These are phyloP conservation scores for Chloranthus sessilifolius DNA, from an alignment of 164 flowering plant genomes.

Conservation along the genomic window DNA sequence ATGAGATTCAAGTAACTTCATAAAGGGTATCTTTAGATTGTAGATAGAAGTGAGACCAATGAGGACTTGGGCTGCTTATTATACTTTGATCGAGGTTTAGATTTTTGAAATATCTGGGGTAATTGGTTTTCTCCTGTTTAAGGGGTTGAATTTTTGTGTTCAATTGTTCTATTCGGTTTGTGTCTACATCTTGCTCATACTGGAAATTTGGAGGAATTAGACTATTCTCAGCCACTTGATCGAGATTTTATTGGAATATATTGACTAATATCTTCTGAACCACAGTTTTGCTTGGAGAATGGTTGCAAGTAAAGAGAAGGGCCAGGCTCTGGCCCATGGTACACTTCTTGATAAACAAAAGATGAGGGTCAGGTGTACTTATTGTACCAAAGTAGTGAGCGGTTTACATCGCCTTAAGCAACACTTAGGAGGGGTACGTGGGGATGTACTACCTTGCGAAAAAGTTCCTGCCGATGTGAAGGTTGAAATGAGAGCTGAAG, in stretches of 20 bases:
- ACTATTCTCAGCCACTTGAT: not conserved
- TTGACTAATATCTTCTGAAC: not conserved
- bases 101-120: no score
- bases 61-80: no score
- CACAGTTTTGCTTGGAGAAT: slow-evolving; percentile 9
- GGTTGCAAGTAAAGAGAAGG: slow-evolving; percentile 14
- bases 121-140: no score
- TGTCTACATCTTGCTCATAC: not conserved
- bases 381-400: slow-evolving; percentile 41
- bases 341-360: slow-evolving; percentile 22
- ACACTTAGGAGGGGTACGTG: slow-evolving; percentile 48
- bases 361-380: slow-evolving; percentile 37
- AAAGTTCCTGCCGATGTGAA: slow-evolving; percentile 36
- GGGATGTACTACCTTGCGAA: slow-evolving; percentile 41
- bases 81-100: no score
- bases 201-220: not conserved
- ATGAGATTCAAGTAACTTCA: no score
- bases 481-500: slow-evolving; percentile 20
- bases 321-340: slow-evolving; percentile 34
- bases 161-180: no score
- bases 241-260: no score
- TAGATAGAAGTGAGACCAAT: no score
- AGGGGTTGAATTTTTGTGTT: no score
- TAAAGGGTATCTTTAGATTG: no score
- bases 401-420: slow-evolving; percentile 42